phyloP scores from a whole-genome alignment of 495 filamentous ascomycete genomes.

The Penicillium waksmanii region DNA sequence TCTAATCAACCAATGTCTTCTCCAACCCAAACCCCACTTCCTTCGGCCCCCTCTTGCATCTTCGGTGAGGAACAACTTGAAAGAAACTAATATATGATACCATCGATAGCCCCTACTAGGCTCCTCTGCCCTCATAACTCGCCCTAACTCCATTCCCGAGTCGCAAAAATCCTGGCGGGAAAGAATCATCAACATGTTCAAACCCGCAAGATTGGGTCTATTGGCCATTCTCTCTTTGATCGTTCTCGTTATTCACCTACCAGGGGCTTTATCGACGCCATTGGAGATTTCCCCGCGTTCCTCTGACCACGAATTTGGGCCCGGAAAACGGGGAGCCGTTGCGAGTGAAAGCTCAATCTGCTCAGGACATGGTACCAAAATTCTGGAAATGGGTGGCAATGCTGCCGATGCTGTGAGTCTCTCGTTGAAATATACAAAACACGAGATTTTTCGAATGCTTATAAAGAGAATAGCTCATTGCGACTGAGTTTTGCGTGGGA shows the following conservation, averaged over 20 bases:
- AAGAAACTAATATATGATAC: background rate
- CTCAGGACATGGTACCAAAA: slow-evolving; percentile 72
- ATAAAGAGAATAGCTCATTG: slow-evolving; percentile 54
- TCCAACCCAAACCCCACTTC: background rate
- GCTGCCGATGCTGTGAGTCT: slow-evolving; percentile 69
- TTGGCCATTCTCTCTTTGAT: slow-evolving; percentile 26
- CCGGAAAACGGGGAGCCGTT: slow-evolving; percentile 68
- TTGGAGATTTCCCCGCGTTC: slow-evolving; percentile 20
- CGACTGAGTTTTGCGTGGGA: slow-evolving; percentile 74
- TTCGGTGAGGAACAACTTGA: background rate
- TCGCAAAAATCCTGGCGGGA: slow-evolving; percentile 7
- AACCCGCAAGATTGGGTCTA: slow-evolving; percentile 21
- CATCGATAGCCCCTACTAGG: slow-evolving; percentile 1
- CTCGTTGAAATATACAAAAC: background rate
- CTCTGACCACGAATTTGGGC: slow-evolving; percentile 17
- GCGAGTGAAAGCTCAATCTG: slow-evolving; percentile 78
- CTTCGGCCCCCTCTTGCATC: background rate
- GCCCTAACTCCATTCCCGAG: background rate
- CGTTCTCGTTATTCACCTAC: slow-evolving; percentile 29
- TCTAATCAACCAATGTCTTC: background rate
- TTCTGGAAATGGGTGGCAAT: slow-evolving; percentile 71
- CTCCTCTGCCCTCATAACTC: slow-evolving; percentile 6
- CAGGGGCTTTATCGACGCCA: slow-evolving; percentile 28
- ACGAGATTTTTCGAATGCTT: background rate
- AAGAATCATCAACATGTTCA: slow-evolving; percentile 15